These are phyloP conservation scores for Paramecium pentaurelia DNA, from an alignment of 73 alveolate species.

Conservation along the genomic window DNA sequence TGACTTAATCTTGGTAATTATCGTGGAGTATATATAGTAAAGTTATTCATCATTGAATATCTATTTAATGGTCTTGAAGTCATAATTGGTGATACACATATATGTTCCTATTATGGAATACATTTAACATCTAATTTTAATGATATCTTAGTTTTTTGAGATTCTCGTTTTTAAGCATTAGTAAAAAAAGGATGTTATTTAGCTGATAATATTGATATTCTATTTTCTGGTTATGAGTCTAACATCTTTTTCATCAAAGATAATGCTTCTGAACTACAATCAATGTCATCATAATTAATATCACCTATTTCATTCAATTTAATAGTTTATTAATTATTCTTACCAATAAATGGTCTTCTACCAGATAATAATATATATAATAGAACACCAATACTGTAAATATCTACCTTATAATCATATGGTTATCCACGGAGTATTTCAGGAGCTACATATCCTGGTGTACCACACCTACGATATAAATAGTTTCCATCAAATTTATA, in stretches of 20 bases:
- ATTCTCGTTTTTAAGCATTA: not conserved
- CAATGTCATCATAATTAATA: not conserved
- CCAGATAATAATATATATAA: slow-evolving; percentile 74
- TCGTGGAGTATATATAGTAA: not conserved
- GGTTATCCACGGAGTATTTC: not conserved
- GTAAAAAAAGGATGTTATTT: not conserved
- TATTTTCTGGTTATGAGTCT: not conserved
- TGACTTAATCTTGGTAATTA: not conserved
- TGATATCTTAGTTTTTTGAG: not conserved
- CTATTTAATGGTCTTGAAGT: not conserved
- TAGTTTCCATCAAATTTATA: slow-evolving; percentile 47
- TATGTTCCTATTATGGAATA: not conserved
- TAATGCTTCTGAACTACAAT: not conserved
- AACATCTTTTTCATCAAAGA: not conserved
- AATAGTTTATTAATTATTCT: not conserved
- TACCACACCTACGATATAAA: slow-evolving; percentile 32
- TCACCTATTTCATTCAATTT: not conserved
- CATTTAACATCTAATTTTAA: not conserved
- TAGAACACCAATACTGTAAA: slow-evolving; percentile 73
- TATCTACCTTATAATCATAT: slow-evolving; percentile 56
- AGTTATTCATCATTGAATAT: not conserved
- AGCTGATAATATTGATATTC: not conserved
- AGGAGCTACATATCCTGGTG: not conserved
- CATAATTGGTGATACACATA: not conserved
- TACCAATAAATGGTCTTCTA: slow-evolving; percentile 63